A percentile compares a stretch with the other conserved stretches of the same genome.
Evolutionary conservation across 2,329 filamentous ascomycete species (phyloP).

Genomic region (Coleophoma crateriformis): DNA sequence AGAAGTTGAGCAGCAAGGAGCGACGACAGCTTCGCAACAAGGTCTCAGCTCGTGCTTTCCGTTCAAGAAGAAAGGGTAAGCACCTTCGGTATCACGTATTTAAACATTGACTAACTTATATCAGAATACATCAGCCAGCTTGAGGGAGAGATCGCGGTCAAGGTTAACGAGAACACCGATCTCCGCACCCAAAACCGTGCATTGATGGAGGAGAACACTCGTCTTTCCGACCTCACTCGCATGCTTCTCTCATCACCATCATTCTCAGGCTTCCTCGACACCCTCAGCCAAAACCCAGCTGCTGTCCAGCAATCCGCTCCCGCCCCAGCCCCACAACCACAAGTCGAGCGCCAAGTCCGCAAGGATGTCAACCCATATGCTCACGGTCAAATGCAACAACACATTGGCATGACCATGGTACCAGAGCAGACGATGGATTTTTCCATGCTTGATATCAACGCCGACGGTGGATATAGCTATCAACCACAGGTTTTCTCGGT

Average conservation of each 20-base stretch:
- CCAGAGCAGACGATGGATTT: constrained; percentile 76
- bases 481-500: constrained; percentile 72
- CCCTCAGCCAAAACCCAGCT: constrained; percentile 56
- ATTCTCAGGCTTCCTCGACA: constrained; percentile 76
- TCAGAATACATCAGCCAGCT: constrained; percentile 95
- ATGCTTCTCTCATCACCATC: constrained; percentile 76
- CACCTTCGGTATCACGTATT: constrained; percentile 5
- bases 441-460: constrained; percentile 60
- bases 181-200: constrained; percentile 76
- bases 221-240: constrained; percentile 70
- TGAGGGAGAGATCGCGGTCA: constrained; percentile 79
- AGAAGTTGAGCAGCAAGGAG: constrained; percentile 98
- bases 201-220: constrained; percentile 79
- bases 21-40: constrained; percentile 97
- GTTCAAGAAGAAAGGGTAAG: constrained; percentile 95
- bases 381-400: constrained; percentile 48
- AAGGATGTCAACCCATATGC: constrained; percentile 64
- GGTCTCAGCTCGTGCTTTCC: constrained; percentile 94
- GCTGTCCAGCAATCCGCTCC: constrained; percentile 31
- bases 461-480: constrained; percentile 47
- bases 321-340: constrained; percentile 26
- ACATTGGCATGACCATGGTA: constrained; percentile 77
- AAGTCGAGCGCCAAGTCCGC: constrained; percentile 42
- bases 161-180: constrained; percentile 77
- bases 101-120: constrained; percentile 40